phyloP scores from a whole-genome alignment of 2,329 filamentous ascomycete genomes.

The Colletotrichum sp. region DNA sequence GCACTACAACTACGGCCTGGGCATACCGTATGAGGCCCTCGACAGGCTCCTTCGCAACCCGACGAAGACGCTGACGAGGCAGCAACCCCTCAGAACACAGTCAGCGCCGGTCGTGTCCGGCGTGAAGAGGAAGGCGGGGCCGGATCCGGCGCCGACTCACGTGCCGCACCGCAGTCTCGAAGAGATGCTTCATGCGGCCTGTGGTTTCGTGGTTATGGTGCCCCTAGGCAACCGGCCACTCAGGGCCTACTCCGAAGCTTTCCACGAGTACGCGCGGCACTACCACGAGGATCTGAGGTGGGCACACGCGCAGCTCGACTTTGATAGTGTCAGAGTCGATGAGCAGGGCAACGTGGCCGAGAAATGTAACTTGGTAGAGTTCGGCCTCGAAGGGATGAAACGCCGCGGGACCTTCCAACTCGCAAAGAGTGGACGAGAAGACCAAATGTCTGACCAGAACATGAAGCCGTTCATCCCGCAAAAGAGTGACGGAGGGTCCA shows the following conservation, averaged over 20 bases:
- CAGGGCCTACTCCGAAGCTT: neutral
- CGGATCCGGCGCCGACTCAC: neutral
- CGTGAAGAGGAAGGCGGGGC: neutral
- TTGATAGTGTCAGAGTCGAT: neutral
- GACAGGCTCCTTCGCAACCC: neutral
- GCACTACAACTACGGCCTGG: neutral
- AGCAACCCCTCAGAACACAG: neutral
- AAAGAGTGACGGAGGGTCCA: neutral
- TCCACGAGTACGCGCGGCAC: neutral
- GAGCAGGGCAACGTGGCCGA: neutral
- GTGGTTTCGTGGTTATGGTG: neutral
- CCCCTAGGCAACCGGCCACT: neutral
- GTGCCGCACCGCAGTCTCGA: constrained; percentile 1
- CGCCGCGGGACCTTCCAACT: neutral
- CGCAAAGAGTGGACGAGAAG: neutral
- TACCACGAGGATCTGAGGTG: neutral
- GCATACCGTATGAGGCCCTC: neutral
- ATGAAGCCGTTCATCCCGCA: neutral
- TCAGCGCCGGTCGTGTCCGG: neutral
- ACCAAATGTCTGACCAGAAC: neutral
- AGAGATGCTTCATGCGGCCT: neutral
- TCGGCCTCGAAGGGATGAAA: neutral
- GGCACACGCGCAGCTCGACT: neutral
- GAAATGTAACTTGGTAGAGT: neutral
- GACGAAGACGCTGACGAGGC: neutral